phyloP scores from a whole-genome alignment of 148 eudicot species.

The Polygonum maritimum region DNA sequence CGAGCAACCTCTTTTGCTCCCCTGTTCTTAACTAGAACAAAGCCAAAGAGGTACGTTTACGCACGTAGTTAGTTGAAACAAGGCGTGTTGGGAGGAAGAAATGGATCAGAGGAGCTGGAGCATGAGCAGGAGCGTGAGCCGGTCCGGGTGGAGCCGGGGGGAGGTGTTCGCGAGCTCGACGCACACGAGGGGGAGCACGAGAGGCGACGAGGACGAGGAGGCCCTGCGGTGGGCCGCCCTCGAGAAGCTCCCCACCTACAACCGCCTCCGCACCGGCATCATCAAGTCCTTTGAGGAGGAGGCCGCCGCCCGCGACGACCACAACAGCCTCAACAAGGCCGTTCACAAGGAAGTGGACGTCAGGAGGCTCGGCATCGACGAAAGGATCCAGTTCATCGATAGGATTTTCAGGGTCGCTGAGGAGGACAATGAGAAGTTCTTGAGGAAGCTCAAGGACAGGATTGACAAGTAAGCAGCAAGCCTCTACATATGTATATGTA shows the following conservation, averaged over 20 bases:
- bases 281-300: conserved; percentile 34
- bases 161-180: conserved; percentile 41
- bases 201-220: conserved; percentile 81
- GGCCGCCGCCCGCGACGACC: neutral
- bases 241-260: conserved; percentile 81
- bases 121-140: conserved; percentile 14
- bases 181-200: conserved; percentile 28
- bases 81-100: neutral
- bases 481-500: neutral
- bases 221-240: conserved; percentile 89
- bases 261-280: conserved; percentile 66
- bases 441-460: conserved; percentile 57
- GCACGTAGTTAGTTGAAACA: too few species aligned
- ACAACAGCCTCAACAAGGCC: conserved; percentile 17
- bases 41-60: neutral
- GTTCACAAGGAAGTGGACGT: conserved; percentile 73
- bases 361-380: conserved; percentile 53
- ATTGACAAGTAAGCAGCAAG: conserved; percentile 63
- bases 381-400: conserved; percentile 56
- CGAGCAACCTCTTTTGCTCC: neutral
- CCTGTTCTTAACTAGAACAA: neutral
- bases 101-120: conserved; percentile 24
- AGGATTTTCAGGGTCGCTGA: conserved; percentile 73
- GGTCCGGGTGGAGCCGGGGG: conserved; percentile 32
- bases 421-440: conserved; percentile 85